Evolutionary conservation across 2,329 filamentous ascomycete species (phyloP).

Genomic region (Aureobasidium zeae): DNA sequence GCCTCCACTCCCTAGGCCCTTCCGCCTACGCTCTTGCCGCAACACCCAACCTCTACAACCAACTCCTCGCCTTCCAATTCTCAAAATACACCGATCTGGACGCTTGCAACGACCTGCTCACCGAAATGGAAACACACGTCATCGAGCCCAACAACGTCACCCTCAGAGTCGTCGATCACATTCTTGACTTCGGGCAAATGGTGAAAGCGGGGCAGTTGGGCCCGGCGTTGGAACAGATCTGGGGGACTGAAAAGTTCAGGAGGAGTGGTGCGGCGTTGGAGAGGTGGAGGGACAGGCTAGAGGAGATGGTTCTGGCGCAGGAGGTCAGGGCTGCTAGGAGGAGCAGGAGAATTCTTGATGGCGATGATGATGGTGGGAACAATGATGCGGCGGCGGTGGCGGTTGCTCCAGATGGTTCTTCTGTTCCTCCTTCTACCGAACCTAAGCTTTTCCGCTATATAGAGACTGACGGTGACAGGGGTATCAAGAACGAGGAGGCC

Average conservation of each 20-base stretch:
- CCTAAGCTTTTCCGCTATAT: no score
- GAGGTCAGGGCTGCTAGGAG: neutral
- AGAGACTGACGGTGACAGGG: no score
- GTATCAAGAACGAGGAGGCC: no score
- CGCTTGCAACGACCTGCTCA: slow-evolving; percentile 46
- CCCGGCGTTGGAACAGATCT: slow-evolving; percentile 23
- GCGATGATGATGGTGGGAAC: neutral
- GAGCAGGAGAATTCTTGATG: neutral
- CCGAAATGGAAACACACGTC: slow-evolving; percentile 27
- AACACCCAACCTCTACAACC: slow-evolving; percentile 60
- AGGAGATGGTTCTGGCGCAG: neutral
- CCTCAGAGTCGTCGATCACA: slow-evolving; percentile 30
- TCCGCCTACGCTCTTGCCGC: slow-evolving; percentile 63
- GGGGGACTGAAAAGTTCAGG: slow-evolving; percentile 29
- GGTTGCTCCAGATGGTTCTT: no score
- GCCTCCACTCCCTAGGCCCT: slow-evolving; percentile 58
- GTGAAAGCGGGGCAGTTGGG: slow-evolving; percentile 21
- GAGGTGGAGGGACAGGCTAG: slow-evolving; percentile 15
- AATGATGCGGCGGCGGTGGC: no score
- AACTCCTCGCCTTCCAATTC: slow-evolving; percentile 55
- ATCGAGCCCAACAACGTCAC: slow-evolving; percentile 34
- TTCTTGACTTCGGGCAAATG: slow-evolving; percentile 25
- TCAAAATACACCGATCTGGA: slow-evolving; percentile 48
- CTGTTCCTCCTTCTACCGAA: no score
- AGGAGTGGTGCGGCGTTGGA: slow-evolving; percentile 25